These are phyloP conservation scores for Boeremia exigua DNA, from an alignment of 2,329 filamentous ascomycete species.

Conservation along the genomic window DNA sequence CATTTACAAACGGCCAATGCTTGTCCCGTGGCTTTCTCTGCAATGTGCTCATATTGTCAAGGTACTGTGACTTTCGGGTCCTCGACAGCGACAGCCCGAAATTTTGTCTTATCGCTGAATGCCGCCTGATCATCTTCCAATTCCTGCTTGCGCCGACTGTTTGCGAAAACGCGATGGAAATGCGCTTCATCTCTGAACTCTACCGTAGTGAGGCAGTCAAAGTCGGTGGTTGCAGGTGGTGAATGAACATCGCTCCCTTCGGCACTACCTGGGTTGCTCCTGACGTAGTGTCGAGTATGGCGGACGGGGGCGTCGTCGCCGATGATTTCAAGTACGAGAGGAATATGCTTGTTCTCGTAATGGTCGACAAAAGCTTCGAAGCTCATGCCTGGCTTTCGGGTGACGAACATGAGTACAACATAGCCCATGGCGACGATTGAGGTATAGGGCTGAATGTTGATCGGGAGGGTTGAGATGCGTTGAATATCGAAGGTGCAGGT, in stretches of 20 bases:
- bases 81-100: conserved; percentile 25
- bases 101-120: conserved; percentile 20
- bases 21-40: background rate
- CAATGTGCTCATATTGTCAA: background rate
- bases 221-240: conserved; percentile 14
- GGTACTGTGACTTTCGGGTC: conserved; percentile 20
- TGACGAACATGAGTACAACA: conserved; percentile 25
- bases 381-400: conserved; percentile 26
- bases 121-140: conserved; percentile 18
- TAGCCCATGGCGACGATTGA: conserved; percentile 22
- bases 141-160: conserved; percentile 10
- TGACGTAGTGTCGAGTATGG: conserved; percentile 32
- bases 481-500: background rate
- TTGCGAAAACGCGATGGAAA: conserved; percentile 18
- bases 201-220: conserved; percentile 28
- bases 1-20: background rate
- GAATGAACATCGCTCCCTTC: conserved; percentile 6
- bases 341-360: conserved; percentile 31
- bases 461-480: background rate
- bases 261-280: conserved; percentile 14
- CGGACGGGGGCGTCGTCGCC: conserved; percentile 27
- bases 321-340: conserved; percentile 28
- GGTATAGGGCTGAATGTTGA: background rate
- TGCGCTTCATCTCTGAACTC: conserved; percentile 27
- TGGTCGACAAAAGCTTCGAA: conserved; percentile 29